Evolutionary conservation across 768 basidiomycete species (phyloP).

Genomic region (Brasilioporus rufonigricans): DNA sequence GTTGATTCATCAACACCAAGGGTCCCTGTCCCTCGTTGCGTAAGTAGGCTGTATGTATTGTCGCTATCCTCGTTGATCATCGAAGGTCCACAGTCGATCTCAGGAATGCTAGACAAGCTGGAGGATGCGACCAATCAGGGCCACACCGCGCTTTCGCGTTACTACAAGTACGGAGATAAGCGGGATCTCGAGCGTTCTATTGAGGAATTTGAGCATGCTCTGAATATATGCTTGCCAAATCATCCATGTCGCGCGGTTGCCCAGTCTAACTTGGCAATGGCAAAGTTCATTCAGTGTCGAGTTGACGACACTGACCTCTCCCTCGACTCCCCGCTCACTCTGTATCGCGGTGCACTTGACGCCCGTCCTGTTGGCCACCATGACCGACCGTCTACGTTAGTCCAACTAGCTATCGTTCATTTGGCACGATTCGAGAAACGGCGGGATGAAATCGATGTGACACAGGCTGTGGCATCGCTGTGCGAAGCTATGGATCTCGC

Average conservation of each 20-base stretch:
- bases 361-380: not conserved
- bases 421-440: not conserved
- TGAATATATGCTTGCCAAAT: not conserved
- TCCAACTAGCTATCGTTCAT: not conserved
- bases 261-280: not conserved
- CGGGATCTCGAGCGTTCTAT: not conserved
- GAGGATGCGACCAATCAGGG: not conserved
- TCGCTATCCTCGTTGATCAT: too few relatives aligned
- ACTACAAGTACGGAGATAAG: not conserved
- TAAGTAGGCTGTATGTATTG: too few relatives aligned
- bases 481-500: not conserved
- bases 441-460: not conserved
- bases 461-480: not conserved
- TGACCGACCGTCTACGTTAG: not conserved
- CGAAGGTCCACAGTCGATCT: not conserved
- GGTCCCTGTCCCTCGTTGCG: not conserved
- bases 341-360: not conserved
- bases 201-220: not conserved
- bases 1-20: not conserved
- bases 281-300: not conserved
- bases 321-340: not conserved
- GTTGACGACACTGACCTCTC: not conserved
- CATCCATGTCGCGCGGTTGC: not conserved
- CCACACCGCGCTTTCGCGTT: not conserved
- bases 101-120: not conserved